Percentiles rank a stretch among this genome's conserved stretches.
Evolutionary conservation across 176 grass and related monocot species (phyloP).

Genomic region (Triticum dicoccoides): DNA sequence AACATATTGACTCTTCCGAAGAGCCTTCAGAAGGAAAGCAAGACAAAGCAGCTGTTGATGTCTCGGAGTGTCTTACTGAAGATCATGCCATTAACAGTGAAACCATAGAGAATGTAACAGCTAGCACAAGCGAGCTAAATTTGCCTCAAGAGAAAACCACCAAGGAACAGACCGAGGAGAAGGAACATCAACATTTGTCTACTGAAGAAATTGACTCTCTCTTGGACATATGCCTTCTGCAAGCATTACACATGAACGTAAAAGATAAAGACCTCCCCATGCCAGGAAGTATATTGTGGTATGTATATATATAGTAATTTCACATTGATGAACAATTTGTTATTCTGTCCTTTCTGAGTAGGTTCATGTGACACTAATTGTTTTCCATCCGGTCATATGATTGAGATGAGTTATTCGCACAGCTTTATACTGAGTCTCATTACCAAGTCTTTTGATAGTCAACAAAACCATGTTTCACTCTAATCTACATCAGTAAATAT

Average conservation of each 20-base stretch:
- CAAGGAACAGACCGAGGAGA: conserved; percentile 55
- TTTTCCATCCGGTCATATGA: not conserved
- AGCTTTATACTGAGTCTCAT: not conserved
- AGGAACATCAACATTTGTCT: conserved; percentile 57
- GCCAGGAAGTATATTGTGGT: conserved; percentile 89
- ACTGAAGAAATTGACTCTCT: conserved; percentile 87
- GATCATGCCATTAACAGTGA: conserved; percentile 34
- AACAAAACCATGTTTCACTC: not conserved
- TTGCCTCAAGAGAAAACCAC: conserved; percentile 37
- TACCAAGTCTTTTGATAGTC: not conserved
- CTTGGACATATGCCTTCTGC: conserved; percentile 84
- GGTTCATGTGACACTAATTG: not conserved
- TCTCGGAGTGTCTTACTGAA: conserved; percentile 26
- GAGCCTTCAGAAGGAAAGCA: conserved; percentile 37
- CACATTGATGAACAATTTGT: conserved; percentile 3
- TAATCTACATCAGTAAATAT: not conserved
- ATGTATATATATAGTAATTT: conserved; percentile 12
- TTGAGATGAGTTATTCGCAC: not conserved
- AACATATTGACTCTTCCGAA: conserved; percentile 27
- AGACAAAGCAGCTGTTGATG: conserved; percentile 29
- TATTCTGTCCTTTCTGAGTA: not conserved
- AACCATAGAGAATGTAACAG: conserved; percentile 51
- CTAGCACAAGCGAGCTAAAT: conserved; percentile 46
- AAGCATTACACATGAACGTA: conserved; percentile 77
- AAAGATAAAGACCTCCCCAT: conserved; percentile 94